Evolutionary conservation across 805 yeast genomes (phyloP), one percentile per base, ranked within the genome.

Genomic region (Tetrapisispora pingtungensis): DNA sequence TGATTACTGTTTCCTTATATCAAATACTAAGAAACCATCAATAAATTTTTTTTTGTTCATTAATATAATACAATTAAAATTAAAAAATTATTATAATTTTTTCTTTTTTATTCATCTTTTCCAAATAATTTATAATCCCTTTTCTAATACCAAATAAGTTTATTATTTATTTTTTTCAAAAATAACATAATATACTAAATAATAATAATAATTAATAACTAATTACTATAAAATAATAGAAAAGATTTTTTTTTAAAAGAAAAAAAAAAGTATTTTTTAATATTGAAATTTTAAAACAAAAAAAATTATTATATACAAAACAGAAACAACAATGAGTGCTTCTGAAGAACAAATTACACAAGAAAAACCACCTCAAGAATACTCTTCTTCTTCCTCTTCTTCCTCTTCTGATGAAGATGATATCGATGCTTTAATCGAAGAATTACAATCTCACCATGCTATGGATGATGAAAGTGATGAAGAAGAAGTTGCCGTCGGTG

Each of bases 361-460:
- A 31, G 48, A 46, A 33, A 46, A 46, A 32, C 48, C 48, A 27
- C 43, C 48, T 20, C 36, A 42, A 24, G 45, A 42, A 24, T 42
- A 42, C 40, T 42, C 45, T 36, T 26, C 41, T 26, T 36, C 45
- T 17, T 42, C 40, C 33, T 33, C 43, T 2, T 44, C 47, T 12
- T 36, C 41, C 24, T 36, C 42, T 10, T 46, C 42, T 1, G 82
- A 73, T 40, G 82, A 78, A 53, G 83, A 77, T 48, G 84, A 80
- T 59, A 78, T 80, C 52, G 84, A 80, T 61, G 83, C 79, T 64
- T 75, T 81, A 65, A 77, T 81, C 55, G 73, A 77, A 52, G 95
- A 86, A 58, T 73, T 87, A 59, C 95, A 86, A 71, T 71, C 75
- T 43, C 69, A 79, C 65, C 72, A 70, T 53, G 78, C 73, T 55